Evolutionary conservation across 495 filamentous ascomycete species (phyloP), one percentile per base, ranked within the genome.

Genomic region (Podospora pseudoanserina): DNA sequence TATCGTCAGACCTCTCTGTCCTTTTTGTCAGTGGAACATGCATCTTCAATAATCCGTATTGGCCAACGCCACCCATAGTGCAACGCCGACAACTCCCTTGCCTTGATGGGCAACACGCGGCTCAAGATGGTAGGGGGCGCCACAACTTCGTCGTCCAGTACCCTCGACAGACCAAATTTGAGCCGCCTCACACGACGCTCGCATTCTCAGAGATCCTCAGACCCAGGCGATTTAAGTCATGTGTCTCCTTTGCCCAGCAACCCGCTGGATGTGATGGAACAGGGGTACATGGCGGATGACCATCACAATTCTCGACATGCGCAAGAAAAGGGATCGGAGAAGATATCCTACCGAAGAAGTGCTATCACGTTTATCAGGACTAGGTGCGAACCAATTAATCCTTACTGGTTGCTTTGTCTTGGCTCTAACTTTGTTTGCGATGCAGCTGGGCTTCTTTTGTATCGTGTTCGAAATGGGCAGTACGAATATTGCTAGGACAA

Each of bases 401-500:
- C 39, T 49, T 49, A 11, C 7, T 13, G 39, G 39, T 49, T 49
- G 13, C 13, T 16, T 49, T 49, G 15, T 49, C 39, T 49, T 49
- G 39, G 7, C 2, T 49, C 39, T 49, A 16, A 49, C 9, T 11
- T 3, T 49, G 9, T 11, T 49, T 3, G 39, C 13, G 39, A 11
- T 61, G 59, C 28, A 61, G 59, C 7, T 61, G 59, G 59, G 27
- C 3, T 26, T 28, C 4, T 27, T 61, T 61, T 18, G 61, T 49
- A 16, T 56, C 23, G n/a, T 27, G 1, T 28, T 49, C 60, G 30
- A 39, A 16, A 39, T 6, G 27, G 6, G 20, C 23, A 18, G 2
- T 34, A n/a, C 55, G 18, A 3, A 15, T 57, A 2, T 18, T 69
- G 32, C 23, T 56, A 4, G 67, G 67, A 39, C 63, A 61, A 28